These are phyloP conservation scores for Dendrobium catenatum DNA, from an alignment of 106 monocot genomes.

Conservation along the genomic window DNA sequence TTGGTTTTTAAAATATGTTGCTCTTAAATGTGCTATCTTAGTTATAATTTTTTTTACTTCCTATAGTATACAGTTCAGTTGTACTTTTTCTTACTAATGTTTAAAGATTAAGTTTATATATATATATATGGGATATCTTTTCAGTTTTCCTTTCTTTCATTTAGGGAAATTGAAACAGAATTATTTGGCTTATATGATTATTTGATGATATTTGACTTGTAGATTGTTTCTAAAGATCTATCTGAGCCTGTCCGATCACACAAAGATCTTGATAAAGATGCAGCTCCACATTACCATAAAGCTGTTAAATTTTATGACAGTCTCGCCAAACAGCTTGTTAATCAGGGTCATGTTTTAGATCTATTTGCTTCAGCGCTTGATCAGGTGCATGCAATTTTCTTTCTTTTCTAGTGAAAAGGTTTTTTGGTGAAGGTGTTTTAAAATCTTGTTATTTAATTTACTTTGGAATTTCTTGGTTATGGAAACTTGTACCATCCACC, in stretches of 20 bases:
- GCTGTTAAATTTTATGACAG: constrained; percentile 94
- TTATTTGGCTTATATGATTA: constrained; percentile 2
- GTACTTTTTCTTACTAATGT: no score
- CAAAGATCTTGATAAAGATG: constrained; percentile 98
- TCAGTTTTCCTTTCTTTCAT: no score
- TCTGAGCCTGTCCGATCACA: constrained; percentile 96
- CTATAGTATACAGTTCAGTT: no score
- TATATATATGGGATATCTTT: no score
- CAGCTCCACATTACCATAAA: constrained; percentile 86
- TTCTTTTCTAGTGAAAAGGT: neutral
- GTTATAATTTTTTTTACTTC: no score
- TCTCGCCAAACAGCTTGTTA: constrained; percentile 90
- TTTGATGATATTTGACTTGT: constrained; percentile 9
- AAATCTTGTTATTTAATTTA: neutral
- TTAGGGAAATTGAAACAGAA: no score
- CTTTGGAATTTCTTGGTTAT: neutral
- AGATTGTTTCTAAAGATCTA: constrained; percentile 98
- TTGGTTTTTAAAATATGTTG: no score
- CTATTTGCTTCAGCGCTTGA: constrained; percentile 97
- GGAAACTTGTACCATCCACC: neutral
- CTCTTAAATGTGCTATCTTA: no score
- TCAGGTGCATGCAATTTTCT: constrained; percentile 45
- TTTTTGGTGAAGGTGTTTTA: neutral
- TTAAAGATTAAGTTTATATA: no score
- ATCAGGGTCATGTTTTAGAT: constrained; percentile 93